Percentiles rank a stretch among this genome's conserved stretches.
Conservation (phyloP, 257 asterid genomes). For the Salvia splendens region DNA sequence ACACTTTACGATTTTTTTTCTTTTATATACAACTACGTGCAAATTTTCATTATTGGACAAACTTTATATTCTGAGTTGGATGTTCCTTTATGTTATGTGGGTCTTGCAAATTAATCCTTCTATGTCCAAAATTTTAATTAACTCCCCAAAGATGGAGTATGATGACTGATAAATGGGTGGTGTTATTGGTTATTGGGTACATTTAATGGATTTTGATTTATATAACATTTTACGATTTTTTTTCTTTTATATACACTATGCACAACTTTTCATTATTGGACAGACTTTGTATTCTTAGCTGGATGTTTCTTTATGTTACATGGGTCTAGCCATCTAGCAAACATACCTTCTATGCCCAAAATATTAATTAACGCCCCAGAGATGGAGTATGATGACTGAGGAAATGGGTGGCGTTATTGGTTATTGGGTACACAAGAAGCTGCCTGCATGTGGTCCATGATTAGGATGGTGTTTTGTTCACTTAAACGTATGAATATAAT, state of each 20-base stretch:
- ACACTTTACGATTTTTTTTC: neutral
- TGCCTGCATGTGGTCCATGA: constrained; percentile 12
- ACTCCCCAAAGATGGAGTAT: no score
- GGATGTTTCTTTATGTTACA: neutral
- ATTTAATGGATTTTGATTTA: no score
- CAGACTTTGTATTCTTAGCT: neutral
- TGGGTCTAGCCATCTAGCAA: no score
- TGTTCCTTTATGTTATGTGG: no score
- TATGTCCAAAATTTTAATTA: no score
- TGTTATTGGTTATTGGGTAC: no score
- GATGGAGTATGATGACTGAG: constrained; percentile 4
- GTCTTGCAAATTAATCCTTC: no score
- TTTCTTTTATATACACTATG: constrained; percentile 11
- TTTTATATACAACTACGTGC: no score
- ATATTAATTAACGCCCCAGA: constrained; percentile 15
- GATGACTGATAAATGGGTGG: no score
- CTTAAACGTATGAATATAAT: neutral
- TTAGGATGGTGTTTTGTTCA: constrained; percentile 5
- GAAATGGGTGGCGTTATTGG: constrained; percentile 16
- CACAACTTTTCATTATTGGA: constrained; percentile 20
- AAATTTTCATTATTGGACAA: no score
- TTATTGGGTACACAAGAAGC: constrained; percentile 20
- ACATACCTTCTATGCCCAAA: constrained; percentile 6
- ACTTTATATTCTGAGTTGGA: no score
- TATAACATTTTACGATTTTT: no score